Percentiles rank a stretch among this genome's conserved stretches.
Conservation (phyloP, 2,329 filamentous ascomycete species). For the Didymella sp. region DNA sequence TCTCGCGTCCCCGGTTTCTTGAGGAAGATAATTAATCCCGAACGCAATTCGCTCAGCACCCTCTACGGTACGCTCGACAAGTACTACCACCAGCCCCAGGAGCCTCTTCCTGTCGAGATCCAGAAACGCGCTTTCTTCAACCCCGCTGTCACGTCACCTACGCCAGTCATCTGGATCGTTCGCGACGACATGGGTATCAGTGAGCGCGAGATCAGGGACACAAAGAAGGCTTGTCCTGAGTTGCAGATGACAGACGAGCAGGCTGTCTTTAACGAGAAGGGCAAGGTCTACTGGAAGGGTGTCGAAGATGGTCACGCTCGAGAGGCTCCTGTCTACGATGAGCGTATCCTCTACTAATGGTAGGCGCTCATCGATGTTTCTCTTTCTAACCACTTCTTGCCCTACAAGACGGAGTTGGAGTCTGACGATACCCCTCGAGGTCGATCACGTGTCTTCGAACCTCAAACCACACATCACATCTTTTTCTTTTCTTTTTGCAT, state of each 20-base stretch:
- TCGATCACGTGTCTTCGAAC: not conserved
- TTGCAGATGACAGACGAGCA: constrained; percentile 55
- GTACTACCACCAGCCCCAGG: constrained; percentile 43
- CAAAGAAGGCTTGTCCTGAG: constrained; percentile 47
- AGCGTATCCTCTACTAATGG: constrained; percentile 44
- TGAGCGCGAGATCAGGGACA: constrained; percentile 52
- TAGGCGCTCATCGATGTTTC: not conserved
- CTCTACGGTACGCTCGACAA: constrained; percentile 43
- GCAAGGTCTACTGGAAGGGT: constrained; percentile 52
- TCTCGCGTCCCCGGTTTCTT: constrained; percentile 45
- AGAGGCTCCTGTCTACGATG: constrained; percentile 54
- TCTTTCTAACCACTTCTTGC: not conserved
- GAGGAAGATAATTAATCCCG: constrained; percentile 43
- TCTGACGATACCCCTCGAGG: constrained; percentile 12
- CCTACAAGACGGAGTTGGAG: constrained; percentile 5
- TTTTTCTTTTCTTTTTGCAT: constrained; percentile 11
- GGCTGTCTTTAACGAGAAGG: constrained; percentile 55
- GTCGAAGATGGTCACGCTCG: constrained; percentile 50
- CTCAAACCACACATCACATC: constrained; percentile 1
- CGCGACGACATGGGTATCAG: constrained; percentile 54
- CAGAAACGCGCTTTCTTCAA: constrained; percentile 54
- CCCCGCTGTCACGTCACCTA: constrained; percentile 53
- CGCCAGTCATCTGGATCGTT: constrained; percentile 56
- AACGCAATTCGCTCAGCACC: constrained; percentile 39
- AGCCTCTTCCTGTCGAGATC: constrained; percentile 44